Base-by-base conservation (phyloP, 306 rosid species). In the Cercis canadensis region DNA sequence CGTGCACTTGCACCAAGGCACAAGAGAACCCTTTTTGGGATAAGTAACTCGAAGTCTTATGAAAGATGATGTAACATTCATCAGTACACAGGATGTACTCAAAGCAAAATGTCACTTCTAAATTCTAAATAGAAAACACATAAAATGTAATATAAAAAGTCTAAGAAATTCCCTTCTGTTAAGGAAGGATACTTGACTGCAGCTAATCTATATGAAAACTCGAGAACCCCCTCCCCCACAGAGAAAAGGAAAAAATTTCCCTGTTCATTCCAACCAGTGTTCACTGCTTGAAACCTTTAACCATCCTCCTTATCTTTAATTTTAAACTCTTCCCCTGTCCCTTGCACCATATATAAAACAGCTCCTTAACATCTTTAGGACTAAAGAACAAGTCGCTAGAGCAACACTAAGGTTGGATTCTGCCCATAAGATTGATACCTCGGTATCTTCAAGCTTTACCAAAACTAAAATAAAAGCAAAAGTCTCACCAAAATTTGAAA, bases 1-100 rank as follows among this genome's bases (percentile, higher is more conserved):
- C 5, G 47, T 16, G 57, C 29, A n/a, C n/a, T n/a, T n/a, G 17
- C 62, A 52, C 41, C 4, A 52, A 21, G 0, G 11, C 34, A 58
- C 46, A 72, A 51, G 43, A 52, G 8, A 49, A 36, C 17, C 24
- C 63, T 24, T 21, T 54, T 41, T 69, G 58, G 46, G 49, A 69
- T 56, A 56, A 15, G 12, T 16, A 43, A 24, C 16, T 24, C 1
- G 40, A 69, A 44, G 52, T 61, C 33, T 56, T 11, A 45, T 31
- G 15, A 41, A 4, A 8, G 55, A 41, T 54, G 52, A 46, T 14
- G 10, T 24, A 55, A 54, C 55, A 69, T 43, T 43, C 31, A 56
- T 24, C 54, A 31, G 65, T 53, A n/a, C 19, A 29, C 29, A 54
- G 29, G 18, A 57, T 70, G n/a, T 19, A 39, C 5, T 7, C 18